Evolutionary conservation across 345 rosid species (phyloP), one percentile per base, ranked within the genome.

Genomic region (Leavenworthia alabamica): DNA sequence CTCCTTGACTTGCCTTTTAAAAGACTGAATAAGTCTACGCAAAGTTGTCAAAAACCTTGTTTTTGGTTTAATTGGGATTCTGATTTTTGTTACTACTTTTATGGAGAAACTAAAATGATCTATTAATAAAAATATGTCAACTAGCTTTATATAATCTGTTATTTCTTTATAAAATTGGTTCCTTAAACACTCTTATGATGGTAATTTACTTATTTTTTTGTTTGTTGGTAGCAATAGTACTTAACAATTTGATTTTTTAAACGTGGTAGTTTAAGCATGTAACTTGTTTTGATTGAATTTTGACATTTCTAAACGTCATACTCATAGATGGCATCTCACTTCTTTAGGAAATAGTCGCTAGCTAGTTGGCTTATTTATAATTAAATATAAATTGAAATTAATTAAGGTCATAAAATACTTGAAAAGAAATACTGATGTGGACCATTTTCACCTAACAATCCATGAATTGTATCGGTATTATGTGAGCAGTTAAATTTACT

Each of bases 361-460:
- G n/a, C n/a, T n/a, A n/a, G n/a, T n/a, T n/a, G n/a, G n/a, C n/a
- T n/a, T n/a, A n/a, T n/a, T n/a, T n/a, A n/a, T n/a, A n/a, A n/a
- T n/a, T n/a, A n/a, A n/a, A n/a, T n/a, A 60, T 0, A n/a, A 5
- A 10, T 33, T 61, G 32, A 36, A 12, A 64, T 29, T 8, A 51
- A 17, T 28, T 50, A 53, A 42, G 52, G 17, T 31, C 19, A 8
- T 26, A 42, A 41, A 52, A 31, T 53, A 22, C 27, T 52, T 31
- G 32, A 53, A 64, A 42, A 29, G 42, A 28, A 15, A 39, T 39
- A 20, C 53, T 52, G 53, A 42, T 22, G 53, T 40, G 42, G 52
- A 64, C 44, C 44, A 53, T 33, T 42, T 40, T 6, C 50, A 52
- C 60, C 52, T 9, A 64, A 42, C 60, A 41, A 64, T 8, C 17